Percentiles rank a stretch among this genome's conserved stretches.
These are phyloP conservation scores for Quercus lobata DNA, from an alignment of 331 rosid genomes.

Conservation along the genomic window DNA sequence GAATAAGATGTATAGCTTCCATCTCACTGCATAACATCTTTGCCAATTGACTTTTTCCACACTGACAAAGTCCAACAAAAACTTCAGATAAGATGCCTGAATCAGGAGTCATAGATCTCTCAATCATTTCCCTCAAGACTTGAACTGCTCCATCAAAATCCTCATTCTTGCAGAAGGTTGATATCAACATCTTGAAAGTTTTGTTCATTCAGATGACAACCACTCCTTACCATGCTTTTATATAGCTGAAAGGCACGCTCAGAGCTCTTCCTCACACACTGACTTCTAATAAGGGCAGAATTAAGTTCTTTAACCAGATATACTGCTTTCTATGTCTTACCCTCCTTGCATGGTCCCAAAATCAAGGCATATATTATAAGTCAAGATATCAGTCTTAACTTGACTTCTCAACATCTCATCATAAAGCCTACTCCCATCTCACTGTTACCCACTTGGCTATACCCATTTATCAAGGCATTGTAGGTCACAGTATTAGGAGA, in stretches of 20 bases:
- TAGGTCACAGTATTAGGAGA: constrained; percentile 58
- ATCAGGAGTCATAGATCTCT: constrained; percentile 47
- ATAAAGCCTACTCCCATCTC: constrained; percentile 50
- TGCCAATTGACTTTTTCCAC: constrained; percentile 43
- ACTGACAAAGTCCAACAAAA: constrained; percentile 41
- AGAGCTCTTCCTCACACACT: constrained; percentile 55
- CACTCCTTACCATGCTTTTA: constrained; percentile 69
- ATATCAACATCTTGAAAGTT: constrained; percentile 54
- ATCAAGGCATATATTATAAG: constrained; percentile 69
- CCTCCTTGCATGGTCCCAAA: constrained; percentile 76
- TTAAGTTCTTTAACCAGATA: constrained; percentile 66
- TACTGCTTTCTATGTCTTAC: constrained; percentile 83
- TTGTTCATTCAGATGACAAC: constrained; percentile 47
- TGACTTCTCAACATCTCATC: constrained; percentile 68
- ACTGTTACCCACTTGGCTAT: constrained; percentile 49
- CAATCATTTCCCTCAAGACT: constrained; percentile 64
- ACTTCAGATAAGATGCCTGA: constrained; percentile 44
- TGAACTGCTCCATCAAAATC: constrained; percentile 81
- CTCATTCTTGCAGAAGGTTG: constrained; percentile 51
- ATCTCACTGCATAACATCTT: constrained; percentile 45
- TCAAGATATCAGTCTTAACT: constrained; percentile 65
- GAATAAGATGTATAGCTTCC: constrained; percentile 57
- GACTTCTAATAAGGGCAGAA: constrained; percentile 69
- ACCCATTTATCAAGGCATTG: constrained; percentile 73
- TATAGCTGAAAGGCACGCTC: constrained; percentile 66